A percentile compares a stretch with the other conserved stretches of the same genome.
Evolutionary conservation across 1,284 basidiomycete species (phyloP).

Genomic region (Melampsora abietis-canadensis): DNA sequence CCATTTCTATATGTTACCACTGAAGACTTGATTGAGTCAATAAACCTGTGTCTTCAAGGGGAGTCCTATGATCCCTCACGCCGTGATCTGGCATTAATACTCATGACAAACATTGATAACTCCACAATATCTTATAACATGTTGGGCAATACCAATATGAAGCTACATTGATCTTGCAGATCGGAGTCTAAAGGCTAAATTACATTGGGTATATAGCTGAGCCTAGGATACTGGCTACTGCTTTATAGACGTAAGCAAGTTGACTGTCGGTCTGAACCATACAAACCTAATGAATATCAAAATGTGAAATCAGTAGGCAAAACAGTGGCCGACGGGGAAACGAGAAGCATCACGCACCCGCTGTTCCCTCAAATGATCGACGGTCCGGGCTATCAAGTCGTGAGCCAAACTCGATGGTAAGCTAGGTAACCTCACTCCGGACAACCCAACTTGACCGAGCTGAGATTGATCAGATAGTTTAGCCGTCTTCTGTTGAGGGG

Average conservation of each 20-base stretch:
- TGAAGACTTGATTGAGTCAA: too few relatives aligned
- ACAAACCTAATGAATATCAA: conserved; percentile 57
- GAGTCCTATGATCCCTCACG: too few relatives aligned
- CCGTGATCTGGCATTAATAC: too few relatives aligned
- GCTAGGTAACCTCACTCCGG: not conserved
- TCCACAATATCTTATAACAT: too few relatives aligned
- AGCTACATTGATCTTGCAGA: too few relatives aligned
- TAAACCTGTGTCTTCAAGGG: too few relatives aligned
- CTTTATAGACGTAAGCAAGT: conserved; percentile 64
- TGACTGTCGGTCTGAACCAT: conserved; percentile 77
- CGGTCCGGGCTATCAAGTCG: conserved; percentile 67
- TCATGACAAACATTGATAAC: too few relatives aligned
- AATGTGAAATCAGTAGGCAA: not conserved
- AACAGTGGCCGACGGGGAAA: not conserved
- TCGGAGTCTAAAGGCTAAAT: too few relatives aligned
- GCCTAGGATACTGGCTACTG: conserved; percentile 54
- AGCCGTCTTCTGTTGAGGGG: not conserved
- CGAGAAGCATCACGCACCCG: conserved; percentile 16
- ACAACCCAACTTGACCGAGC: not conserved
- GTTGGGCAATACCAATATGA: too few relatives aligned
- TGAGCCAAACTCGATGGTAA: not conserved
- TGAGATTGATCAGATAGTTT: not conserved
- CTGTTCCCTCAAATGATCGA: conserved; percentile 74
- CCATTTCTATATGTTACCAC: too few relatives aligned
- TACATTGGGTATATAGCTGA: not conserved